Evolutionary conservation across 768 basidiomycete genomes (phyloP), one percentile per base, ranked within the genome.

Genomic region (Suillus discolor): DNA sequence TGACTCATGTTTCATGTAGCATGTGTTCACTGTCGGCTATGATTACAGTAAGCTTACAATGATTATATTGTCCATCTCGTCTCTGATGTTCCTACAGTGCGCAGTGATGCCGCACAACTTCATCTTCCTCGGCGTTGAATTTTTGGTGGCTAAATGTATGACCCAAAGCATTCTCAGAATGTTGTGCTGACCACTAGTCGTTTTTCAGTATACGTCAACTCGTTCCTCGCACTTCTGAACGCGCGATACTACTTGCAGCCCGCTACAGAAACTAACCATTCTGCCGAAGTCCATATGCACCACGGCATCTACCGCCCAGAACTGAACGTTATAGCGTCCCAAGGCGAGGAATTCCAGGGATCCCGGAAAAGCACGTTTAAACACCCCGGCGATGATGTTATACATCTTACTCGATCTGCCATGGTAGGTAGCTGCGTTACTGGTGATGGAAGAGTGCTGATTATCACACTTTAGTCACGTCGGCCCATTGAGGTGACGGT

Each of bases 171-270:
- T 18, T 39, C 38, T 25, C 57, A 8, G 1, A 59, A 25, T 23
- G 16, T 25, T 9, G 20, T 59, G 8, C 38, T 59, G 38, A 59
- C 5, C 23, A 18, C 16, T 41, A 9, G 7, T 15, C 3, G n/a
- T 6, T 57, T 63, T 57, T 36, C 51, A 63, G 62, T 63, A 55
- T 63, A 63, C 34, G 55, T 63, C 25, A 63, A 63, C 11, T 51
- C 62, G 25, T 63, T 60, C 62, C 3, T 63, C 23, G 54, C 62
- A 15, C 47, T 63, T 12, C 36, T 63, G 25, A 63, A 63, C 18
- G 62, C 62, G 23, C 62, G 12, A 31, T 12, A 18, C 36, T 63
- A 63, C 47, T 13, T 63, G 16, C 47, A 57, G 18, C 38, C 57
- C 2, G 16, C 8, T n/a, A 5, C 57, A 25, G 57, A 25, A 9